phyloP scores from a whole-genome alignment of 1,139 yeast genomes.

The Candida dubliniensis region DNA sequence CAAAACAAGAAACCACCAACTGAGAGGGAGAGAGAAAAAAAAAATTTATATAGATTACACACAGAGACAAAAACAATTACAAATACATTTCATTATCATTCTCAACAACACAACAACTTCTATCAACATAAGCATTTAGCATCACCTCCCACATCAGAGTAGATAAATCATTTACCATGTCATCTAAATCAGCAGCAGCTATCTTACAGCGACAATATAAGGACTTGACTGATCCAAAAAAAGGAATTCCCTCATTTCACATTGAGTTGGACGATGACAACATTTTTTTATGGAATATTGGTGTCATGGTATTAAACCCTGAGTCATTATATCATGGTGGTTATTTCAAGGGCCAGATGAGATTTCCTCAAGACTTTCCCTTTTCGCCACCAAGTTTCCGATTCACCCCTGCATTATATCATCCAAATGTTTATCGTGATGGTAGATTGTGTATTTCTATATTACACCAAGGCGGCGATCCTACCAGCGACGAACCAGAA shows the following conservation, averaged over 20 bases:
- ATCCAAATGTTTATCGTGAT: slow-evolving; percentile 92
- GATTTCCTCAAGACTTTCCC: slow-evolving; percentile 89
- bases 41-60: no score
- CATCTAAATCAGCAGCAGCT: slow-evolving; percentile 64
- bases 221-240: slow-evolving; percentile 90
- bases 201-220: slow-evolving; percentile 89
- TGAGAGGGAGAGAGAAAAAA: no score
- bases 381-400: slow-evolving; percentile 88
- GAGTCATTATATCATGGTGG: slow-evolving; percentile 95
- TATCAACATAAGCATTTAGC: no score
- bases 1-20: no score
- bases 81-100: background rate
- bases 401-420: slow-evolving; percentile 93
- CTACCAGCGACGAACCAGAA: slow-evolving; percentile 87
- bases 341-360: slow-evolving; percentile 92
- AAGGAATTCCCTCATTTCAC: slow-evolving; percentile 88
- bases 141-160: no score
- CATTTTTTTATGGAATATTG: slow-evolving; percentile 89
- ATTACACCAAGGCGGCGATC: slow-evolving; percentile 86
- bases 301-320: slow-evolving; percentile 86
- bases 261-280: slow-evolving; percentile 86
- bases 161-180: slow-evolving; percentile 24
- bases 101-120: no score
- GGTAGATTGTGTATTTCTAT: slow-evolving; percentile 92
- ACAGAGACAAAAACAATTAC: no score